These are phyloP conservation scores for Whalleya microplaca DNA, from an alignment of 2,329 filamentous ascomycete species.

Conservation along the genomic window DNA sequence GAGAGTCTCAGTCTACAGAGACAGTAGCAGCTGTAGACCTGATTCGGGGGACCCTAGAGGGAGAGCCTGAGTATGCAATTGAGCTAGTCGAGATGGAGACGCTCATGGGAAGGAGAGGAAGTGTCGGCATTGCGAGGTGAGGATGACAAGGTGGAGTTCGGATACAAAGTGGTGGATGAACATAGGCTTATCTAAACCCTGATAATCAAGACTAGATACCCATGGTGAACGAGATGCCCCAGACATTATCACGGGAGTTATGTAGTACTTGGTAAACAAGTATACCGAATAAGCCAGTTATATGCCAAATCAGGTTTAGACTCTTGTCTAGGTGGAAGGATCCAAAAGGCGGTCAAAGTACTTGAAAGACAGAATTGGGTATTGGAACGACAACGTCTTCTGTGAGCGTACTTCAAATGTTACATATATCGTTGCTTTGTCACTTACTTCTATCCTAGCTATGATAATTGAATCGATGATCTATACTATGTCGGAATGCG, in stretches of 20 bases:
- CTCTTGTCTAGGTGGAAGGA: neutral
- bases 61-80: constrained; percentile 38
- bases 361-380: neutral
- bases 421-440: neutral
- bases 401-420: neutral
- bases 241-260: neutral
- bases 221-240: no score
- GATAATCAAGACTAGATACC: no score
- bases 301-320: neutral
- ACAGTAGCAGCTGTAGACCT: constrained; percentile 34
- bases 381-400: neutral
- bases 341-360: neutral
- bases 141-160: neutral
- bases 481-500: neutral
- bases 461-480: neutral
- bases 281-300: neutral
- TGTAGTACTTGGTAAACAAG: neutral
- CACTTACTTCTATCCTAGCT: neutral
- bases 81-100: constrained; percentile 37
- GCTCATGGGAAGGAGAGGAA: constrained; percentile 34
- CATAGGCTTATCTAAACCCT: no score
- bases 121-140: constrained; percentile 33
- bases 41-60: constrained; percentile 37
- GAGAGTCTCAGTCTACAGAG: constrained; percentile 30
- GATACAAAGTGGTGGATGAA: neutral